phyloP scores from a whole-genome alignment of 169 alveolate species.

The Plasmodium blacklocki region DNA sequence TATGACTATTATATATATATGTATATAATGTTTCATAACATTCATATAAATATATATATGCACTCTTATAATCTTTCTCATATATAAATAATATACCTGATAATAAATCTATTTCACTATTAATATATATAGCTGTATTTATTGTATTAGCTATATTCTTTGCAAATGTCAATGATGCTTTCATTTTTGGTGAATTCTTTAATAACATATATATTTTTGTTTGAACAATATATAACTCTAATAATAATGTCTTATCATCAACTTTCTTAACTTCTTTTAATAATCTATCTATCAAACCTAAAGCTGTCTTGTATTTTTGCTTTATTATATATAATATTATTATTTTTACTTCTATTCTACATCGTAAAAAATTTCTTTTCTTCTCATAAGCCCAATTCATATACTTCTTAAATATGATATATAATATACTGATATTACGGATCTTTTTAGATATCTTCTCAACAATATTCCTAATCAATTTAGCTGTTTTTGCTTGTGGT shows the following conservation, averaged over 20 bases:
- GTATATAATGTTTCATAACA: constrained; percentile 95
- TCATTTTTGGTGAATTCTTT: constrained; percentile 93
- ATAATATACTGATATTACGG: constrained; percentile 80
- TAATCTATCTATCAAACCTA: constrained; percentile 89
- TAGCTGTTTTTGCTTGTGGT: constrained; percentile 88
- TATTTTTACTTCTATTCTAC: constrained; percentile 93
- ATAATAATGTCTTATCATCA: constrained; percentile 95
- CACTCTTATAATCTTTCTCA: constrained; percentile 94
- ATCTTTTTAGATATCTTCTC: constrained; percentile 84
- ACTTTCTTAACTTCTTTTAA: constrained; percentile 93
- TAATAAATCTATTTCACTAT: constrained; percentile 96
- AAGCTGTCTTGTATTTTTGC: constrained; percentile 89
- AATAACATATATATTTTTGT: constrained; percentile 93
- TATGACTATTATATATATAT: constrained; percentile 83
- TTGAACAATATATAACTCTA: constrained; percentile 94
- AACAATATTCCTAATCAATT: constrained; percentile 80
- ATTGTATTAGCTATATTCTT: constrained; percentile 95
- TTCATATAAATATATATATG: constrained; percentile 96
- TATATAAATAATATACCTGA: constrained; percentile 88
- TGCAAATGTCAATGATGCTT: constrained; percentile 95
- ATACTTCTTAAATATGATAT: constrained; percentile 91
- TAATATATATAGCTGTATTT: constrained; percentile 94
- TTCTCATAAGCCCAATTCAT: constrained; percentile 95
- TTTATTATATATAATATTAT: constrained; percentile 90
- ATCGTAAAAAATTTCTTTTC: constrained; percentile 94